Conservation (phyloP, 805 yeast genomes). For the Zygoascus tannicola region DNA sequence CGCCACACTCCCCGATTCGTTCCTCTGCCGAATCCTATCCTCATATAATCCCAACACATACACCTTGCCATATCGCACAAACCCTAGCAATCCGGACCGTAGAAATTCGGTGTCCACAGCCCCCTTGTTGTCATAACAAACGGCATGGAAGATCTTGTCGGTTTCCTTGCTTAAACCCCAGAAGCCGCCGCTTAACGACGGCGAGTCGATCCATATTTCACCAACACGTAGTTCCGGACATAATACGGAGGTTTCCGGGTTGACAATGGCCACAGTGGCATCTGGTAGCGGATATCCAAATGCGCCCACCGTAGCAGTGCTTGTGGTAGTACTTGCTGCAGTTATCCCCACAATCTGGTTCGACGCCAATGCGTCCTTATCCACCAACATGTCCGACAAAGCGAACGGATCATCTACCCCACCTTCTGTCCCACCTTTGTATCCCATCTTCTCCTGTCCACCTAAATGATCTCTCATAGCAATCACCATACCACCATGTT, state of each 20-base stretch:
- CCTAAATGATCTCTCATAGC: constrained; percentile 89
- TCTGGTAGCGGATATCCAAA: constrained; percentile 94
- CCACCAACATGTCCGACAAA: constrained; percentile 59
- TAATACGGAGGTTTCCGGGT: constrained; percentile 77
- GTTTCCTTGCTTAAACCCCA: constrained; percentile 67
- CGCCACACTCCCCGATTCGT: neutral
- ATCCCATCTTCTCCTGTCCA: constrained; percentile 52
- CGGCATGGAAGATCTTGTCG: constrained; percentile 69
- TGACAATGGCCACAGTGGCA: constrained; percentile 85
- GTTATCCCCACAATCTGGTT: constrained; percentile 51
- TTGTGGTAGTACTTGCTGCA: constrained; percentile 40
- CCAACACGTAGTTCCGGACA: constrained; percentile 77
- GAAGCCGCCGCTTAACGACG: constrained; percentile 82
- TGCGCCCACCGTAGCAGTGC: constrained; percentile 54
- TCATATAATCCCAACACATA: constrained; percentile 85
- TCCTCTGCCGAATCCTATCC: constrained; percentile 73
- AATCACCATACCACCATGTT: constrained; percentile 93
- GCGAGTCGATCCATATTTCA: constrained; percentile 96
- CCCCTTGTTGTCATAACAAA: constrained; percentile 65
- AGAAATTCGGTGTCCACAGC: constrained; percentile 67
- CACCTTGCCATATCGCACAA: constrained; percentile 75
- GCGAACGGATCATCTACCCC: constrained; percentile 36
- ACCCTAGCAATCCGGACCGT: constrained; percentile 86
- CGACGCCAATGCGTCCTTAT: constrained; percentile 60
- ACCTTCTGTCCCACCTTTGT: constrained; percentile 21